Conservation (phyloP, 352 stramenopile genomes). For the Globisporangium nodosum region DNA sequence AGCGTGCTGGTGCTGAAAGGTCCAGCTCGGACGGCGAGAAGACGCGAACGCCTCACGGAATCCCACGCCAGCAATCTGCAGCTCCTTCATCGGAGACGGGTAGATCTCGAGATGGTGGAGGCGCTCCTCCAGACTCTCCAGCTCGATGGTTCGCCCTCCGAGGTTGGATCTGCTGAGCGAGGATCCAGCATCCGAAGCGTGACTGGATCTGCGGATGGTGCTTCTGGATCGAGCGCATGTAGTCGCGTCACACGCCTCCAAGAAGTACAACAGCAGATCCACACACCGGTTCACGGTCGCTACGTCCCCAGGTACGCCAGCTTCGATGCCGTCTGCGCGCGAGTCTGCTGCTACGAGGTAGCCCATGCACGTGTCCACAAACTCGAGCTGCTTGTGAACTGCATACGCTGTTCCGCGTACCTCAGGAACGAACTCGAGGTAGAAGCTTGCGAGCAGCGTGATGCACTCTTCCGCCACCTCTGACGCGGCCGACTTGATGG, state of each 20-base stretch:
- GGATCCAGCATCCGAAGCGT: background rate
- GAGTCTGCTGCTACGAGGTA: conserved; percentile 30
- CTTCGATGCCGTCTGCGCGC: conserved; percentile 1
- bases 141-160: conserved; percentile 7
- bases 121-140: conserved; percentile 57
- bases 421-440: conserved; percentile 43
- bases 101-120: conserved; percentile 52
- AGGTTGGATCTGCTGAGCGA: background rate
- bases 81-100: conserved; percentile 61
- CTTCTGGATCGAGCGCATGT: background rate
- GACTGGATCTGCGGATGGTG: background rate
- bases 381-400: conserved; percentile 31
- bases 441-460: conserved; percentile 43
- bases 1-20: conserved; percentile 48
- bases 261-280: conserved; percentile 64
- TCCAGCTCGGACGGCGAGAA: conserved; percentile 53
- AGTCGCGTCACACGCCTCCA: conserved; percentile 35
- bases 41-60: conserved; percentile 11
- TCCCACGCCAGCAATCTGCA: conserved; percentile 2
- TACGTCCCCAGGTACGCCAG: background rate
- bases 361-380: conserved; percentile 58
- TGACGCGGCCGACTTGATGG: conserved; percentile 31
- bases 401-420: conserved; percentile 22
- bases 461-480: conserved; percentile 60
- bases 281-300: conserved; percentile 50